Evolutionary conservation across 2,329 filamentous ascomycete genomes (phyloP), one percentile per base, ranked within the genome.

Genomic region (Ascochyta lentis): DNA sequence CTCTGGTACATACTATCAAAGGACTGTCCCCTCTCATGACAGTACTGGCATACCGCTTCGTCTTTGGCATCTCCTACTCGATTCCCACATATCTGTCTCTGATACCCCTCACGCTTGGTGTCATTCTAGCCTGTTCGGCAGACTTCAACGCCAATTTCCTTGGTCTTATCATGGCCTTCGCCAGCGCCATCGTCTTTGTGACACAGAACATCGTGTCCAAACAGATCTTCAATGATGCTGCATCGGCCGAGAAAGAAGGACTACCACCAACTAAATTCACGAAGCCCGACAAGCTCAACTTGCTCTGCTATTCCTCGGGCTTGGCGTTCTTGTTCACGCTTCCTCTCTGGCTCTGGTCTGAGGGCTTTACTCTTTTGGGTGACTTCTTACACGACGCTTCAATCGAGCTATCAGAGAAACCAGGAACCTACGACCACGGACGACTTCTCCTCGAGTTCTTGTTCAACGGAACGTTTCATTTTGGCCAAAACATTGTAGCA

Each of bases 201-300:
- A 95, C 92, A 0, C 95, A 99, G 73, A 99, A 99, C 72, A 99
- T 99, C 54, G 96, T 97, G 64, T 98, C 94, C 19, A 99, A 99
- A 78, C 91, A 92, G 63, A 86, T 99, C 9, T 99, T 99, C 81
- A 99, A 97, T 75, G 93, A 97, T 72, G 92, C 91, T 6, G 89
- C 92, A 6, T 88, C 88, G 55, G 90, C 91, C 2, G 94, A 97
- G 76, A 86, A 88, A 7, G 91, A 96, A 49, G 78, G 81, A 2
- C 76, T 81, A 31, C 82, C 84, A 0, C 71, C 71, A 3, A 77
- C 82, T 12, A 84, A 84, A 51, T 84, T 86, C 39, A 87, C 88
- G 59, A 98, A 96, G 77, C 84, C 97, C 16, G 95, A 99, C 79
- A 99, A 99, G 78, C 85, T 99, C 37, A 99, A 99, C 72, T 82